phyloP scores from a whole-genome alignment of 352 stramenopile genomes.

The Phytophthora brassicae region DNA sequence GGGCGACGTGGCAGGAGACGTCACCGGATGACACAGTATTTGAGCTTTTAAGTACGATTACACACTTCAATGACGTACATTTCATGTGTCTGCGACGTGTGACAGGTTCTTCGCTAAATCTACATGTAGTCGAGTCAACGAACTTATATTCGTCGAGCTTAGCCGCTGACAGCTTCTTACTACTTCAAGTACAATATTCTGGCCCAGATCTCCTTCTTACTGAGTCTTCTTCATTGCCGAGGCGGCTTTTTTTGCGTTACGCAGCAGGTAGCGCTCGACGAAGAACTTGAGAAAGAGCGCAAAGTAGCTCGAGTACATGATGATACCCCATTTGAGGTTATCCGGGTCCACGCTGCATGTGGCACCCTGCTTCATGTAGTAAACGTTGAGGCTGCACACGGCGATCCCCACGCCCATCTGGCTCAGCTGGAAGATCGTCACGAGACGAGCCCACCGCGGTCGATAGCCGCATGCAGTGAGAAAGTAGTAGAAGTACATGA shows the following conservation, averaged over 20 bases:
- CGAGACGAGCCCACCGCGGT: slow-evolving; percentile 70
- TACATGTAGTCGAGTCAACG: slow-evolving; percentile 3
- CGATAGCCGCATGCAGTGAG: slow-evolving; percentile 84
- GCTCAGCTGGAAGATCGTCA: slow-evolving; percentile 91
- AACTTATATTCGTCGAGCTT: slow-evolving; percentile 23
- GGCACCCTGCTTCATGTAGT: slow-evolving; percentile 75
- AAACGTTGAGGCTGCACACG: slow-evolving; percentile 70
- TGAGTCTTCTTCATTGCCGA: slow-evolving; percentile 41
- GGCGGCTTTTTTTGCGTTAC: slow-evolving; percentile 38
- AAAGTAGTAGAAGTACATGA: slow-evolving; percentile 98
- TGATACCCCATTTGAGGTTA: slow-evolving; percentile 88
- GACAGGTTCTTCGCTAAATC: not conserved
- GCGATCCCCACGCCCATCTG: slow-evolving; percentile 85
- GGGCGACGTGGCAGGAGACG: not conserved
- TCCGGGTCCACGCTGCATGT: slow-evolving; percentile 77
- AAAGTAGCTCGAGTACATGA: slow-evolving; percentile 96
- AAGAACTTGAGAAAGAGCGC: slow-evolving; percentile 93
- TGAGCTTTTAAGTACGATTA: not conserved
- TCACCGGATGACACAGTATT: not conserved
- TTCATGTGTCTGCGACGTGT: slow-evolving; percentile 15
- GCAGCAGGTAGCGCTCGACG: slow-evolving; percentile 85
- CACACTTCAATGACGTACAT: slow-evolving; percentile 13
- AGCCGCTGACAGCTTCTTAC: slow-evolving; percentile 16
- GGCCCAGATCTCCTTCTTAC: slow-evolving; percentile 24
- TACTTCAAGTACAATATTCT: slow-evolving; percentile 36